These are phyloP conservation scores for Nadsonia starkeyi-henricii DNA, from an alignment of 1,139 yeast species.

Conservation along the genomic window DNA sequence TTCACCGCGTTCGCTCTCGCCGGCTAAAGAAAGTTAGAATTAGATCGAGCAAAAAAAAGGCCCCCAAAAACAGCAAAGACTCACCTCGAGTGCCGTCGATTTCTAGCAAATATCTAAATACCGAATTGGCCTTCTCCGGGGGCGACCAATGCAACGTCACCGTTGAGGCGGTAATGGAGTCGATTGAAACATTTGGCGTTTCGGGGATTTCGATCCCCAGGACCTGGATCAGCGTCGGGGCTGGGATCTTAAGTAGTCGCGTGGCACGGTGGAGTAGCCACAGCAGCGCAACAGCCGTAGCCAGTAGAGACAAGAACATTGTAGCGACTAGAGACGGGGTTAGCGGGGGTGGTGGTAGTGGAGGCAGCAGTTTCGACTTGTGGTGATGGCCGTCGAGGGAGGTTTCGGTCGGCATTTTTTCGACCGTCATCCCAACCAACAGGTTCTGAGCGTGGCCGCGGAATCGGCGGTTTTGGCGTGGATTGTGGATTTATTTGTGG, in stretches of 20 bases:
- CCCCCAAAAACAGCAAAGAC: background rate
- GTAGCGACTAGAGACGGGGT: too few relatives aligned
- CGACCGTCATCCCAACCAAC: too few relatives aligned
- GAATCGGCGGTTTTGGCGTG: too few relatives aligned
- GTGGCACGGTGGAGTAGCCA: constrained; percentile 39
- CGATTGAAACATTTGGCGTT: constrained; percentile 42
- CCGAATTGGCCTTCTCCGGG: constrained; percentile 20
- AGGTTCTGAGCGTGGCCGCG: too few relatives aligned
- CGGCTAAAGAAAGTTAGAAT: constrained; percentile 13
- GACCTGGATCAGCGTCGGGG: constrained; percentile 34
- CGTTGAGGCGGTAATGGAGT: constrained; percentile 34
- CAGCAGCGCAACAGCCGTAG: constrained; percentile 26
- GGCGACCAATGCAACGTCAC: constrained; percentile 47
- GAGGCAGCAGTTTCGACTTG: too few relatives aligned
- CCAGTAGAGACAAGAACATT: constrained; percentile 7
- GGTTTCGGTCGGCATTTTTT: too few relatives aligned
- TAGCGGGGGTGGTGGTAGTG: too few relatives aligned
- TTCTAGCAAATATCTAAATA: constrained; percentile 31
- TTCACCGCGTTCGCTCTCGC: constrained; percentile 25
- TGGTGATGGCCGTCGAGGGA: too few relatives aligned
- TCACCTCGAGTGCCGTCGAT: constrained; percentile 33
- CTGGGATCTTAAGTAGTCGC: constrained; percentile 32
- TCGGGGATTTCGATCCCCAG: constrained; percentile 44
- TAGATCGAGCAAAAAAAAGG: too few relatives aligned
- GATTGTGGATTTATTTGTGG: too few relatives aligned